A percentile compares a stretch with the other conserved stretches of the same genome.
phyloP scores from a whole-genome alignment of 768 basidiomycete species.

The Collybia sordida region DNA sequence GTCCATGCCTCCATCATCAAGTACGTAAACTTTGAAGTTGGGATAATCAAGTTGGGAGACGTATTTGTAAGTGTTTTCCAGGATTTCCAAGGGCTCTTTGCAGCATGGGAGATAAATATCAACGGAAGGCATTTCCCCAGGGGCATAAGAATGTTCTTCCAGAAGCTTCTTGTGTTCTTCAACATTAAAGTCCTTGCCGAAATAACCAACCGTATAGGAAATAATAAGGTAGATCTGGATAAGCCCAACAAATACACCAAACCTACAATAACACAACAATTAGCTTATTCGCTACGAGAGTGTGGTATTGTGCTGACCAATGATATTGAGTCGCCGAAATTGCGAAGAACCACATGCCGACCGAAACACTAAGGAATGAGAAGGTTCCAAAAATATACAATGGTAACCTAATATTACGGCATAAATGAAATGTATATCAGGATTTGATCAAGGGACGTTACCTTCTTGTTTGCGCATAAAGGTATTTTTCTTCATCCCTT shows the following conservation, averaged over 20 bases:
- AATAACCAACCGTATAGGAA: conserved; percentile 22
- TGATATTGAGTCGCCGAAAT: conserved; percentile 20
- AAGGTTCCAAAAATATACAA: conserved; percentile 23
- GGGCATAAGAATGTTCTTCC: conserved; percentile 14
- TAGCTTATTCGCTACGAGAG: neutral
- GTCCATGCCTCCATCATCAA: conserved; percentile 25
- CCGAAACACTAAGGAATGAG: conserved; percentile 24
- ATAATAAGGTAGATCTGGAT: conserved; percentile 23
- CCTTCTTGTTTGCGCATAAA: conserved; percentile 20
- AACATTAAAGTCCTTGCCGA: conserved; percentile 22
- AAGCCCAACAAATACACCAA: conserved; percentile 20
- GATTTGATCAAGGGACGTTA: conserved; percentile 1
- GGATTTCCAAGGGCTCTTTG: conserved; percentile 25
- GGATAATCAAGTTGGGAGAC: conserved; percentile 23
- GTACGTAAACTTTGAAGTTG: conserved; percentile 24
- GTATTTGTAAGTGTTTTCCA: conserved; percentile 30
- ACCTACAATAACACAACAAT: conserved; percentile 13
- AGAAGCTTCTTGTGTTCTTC: conserved; percentile 18
- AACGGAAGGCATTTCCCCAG: conserved; percentile 19
- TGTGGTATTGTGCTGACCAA: conserved; percentile 15
- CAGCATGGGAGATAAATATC: conserved; percentile 28
- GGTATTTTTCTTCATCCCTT: conserved; percentile 18
- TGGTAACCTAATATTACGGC: conserved; percentile 10
- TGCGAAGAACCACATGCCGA: conserved; percentile 27
- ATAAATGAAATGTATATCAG: neutral